phyloP scores from a whole-genome alignment of 257 asterid species.

The Primulina tabacum region DNA sequence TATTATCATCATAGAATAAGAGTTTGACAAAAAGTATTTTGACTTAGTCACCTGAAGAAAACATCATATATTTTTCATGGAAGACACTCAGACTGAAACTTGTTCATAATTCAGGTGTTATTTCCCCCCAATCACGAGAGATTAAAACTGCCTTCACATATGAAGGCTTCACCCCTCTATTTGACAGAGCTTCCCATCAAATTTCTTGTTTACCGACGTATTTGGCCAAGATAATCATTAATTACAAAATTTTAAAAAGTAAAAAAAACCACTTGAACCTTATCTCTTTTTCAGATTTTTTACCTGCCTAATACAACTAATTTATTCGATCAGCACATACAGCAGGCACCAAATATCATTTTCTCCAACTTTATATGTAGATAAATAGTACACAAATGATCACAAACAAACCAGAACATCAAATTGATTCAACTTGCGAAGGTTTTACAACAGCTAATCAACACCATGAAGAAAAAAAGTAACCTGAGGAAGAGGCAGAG shows the following conservation, averaged over 20 bases:
- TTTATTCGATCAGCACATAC: not conserved
- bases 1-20: constrained; percentile 1
- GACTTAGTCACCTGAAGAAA: not conserved
- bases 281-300: no score
- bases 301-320: no score
- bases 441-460: not conserved
- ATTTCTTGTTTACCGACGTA: no score
- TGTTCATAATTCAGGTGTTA: not conserved
- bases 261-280: no score
- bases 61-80: not conserved
- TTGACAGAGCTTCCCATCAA: not conserved
- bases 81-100: not conserved
- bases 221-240: no score
- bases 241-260: no score
- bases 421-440: not conserved
- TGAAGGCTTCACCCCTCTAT: not conserved
- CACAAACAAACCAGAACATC: not conserved
- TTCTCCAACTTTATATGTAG: not conserved
- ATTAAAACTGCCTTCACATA: not conserved
- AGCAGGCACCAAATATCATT: not conserved
- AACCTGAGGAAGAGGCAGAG: constrained; percentile 94
- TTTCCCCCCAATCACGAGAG: not conserved
- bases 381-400: not conserved
- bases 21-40: not conserved
- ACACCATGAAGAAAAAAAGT: not conserved